These are phyloP conservation scores for Pyrus hybrid DNA, from an alignment of 331 rosid genomes.

Conservation along the genomic window DNA sequence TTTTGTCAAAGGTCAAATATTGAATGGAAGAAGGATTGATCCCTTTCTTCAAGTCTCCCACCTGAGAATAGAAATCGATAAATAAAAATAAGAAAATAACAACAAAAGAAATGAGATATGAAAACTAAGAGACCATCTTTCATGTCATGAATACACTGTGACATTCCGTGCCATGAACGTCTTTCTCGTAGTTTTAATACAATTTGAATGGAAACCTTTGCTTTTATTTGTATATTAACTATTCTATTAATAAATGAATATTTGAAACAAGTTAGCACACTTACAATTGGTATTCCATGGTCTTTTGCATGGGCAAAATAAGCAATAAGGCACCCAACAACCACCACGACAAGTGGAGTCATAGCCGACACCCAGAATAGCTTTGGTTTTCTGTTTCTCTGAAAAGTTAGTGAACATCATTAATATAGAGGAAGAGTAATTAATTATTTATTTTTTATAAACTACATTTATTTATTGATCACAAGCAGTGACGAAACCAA, in stretches of 20 bases:
- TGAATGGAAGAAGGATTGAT: constrained; percentile 57
- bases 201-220: too few relatives aligned
- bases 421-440: neutral
- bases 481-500: too few relatives aligned
- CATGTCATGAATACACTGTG: too few relatives aligned
- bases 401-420: neutral
- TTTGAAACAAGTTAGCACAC: constrained; percentile 11
- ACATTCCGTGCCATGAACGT: too few relatives aligned
- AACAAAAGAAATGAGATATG: neutral
- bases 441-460: neutral
- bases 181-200: too few relatives aligned
- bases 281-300: constrained; percentile 69
- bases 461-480: neutral
- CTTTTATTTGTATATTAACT: too few relatives aligned
- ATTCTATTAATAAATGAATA: neutral
- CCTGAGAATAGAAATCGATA: constrained; percentile 22
- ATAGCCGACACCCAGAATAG: constrained; percentile 83
- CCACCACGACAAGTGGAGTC: constrained; percentile 55
- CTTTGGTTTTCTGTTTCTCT: constrained; percentile 54
- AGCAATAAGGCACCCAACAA: constrained; percentile 48
- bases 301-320: constrained; percentile 38
- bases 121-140: neutral
- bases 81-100: neutral
- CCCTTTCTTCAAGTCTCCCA: constrained; percentile 73
- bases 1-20: constrained; percentile 34